A percentile compares a stretch with the other conserved stretches of the same genome.
phyloP scores from a whole-genome alignment of 148 eudicot species.

The Arctostaphylos glauca region DNA sequence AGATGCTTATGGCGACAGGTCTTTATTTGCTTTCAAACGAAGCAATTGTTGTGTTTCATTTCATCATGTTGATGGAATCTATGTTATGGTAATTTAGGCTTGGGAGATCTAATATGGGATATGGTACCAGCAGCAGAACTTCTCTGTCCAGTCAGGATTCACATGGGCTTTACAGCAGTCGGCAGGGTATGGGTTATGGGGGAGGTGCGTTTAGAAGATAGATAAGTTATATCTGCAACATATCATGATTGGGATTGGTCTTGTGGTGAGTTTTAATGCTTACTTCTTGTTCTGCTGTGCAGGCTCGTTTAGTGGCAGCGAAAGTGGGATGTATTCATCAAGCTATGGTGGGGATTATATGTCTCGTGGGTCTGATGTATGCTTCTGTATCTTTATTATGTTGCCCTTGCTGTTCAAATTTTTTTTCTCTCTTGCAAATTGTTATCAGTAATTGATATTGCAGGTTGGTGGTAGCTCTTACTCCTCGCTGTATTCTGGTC shows the following conservation, averaged over 20 bases:
- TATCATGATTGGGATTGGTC: neutral
- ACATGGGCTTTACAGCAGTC: conserved; percentile 74
- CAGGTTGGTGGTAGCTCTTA: conserved; percentile 90
- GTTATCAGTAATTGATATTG: conserved; percentile 11
- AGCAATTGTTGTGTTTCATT: neutral
- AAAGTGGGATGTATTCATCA: conserved; percentile 79
- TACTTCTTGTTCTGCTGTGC: conserved; percentile 14
- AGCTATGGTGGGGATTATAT: conserved; percentile 70
- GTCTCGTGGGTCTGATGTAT: conserved; percentile 86
- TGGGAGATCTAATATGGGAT: conserved; percentile 79
- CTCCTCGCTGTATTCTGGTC: conserved; percentile 75
- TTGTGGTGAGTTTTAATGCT: neutral
- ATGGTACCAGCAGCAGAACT: conserved; percentile 59
- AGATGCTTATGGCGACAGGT: conserved; percentile 87
- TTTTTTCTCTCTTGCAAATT: neutral
- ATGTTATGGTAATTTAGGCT: conserved; percentile 34
- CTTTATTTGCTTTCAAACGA: neutral
- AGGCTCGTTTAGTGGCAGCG: conserved; percentile 74
- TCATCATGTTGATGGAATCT: neutral
- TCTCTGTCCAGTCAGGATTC: conserved; percentile 74
- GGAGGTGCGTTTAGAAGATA: conserved; percentile 41
- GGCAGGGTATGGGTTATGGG: conserved; percentile 73
- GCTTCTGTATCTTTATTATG: conserved; percentile 16
- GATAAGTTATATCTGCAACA: neutral
- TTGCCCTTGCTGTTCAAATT: neutral